A percentile compares a stretch with the other conserved stretches of the same genome.
These are phyloP conservation scores for Symbiotaphrina buchneri DNA, from an alignment of 495 filamentous ascomycete genomes.

Conservation along the genomic window DNA sequence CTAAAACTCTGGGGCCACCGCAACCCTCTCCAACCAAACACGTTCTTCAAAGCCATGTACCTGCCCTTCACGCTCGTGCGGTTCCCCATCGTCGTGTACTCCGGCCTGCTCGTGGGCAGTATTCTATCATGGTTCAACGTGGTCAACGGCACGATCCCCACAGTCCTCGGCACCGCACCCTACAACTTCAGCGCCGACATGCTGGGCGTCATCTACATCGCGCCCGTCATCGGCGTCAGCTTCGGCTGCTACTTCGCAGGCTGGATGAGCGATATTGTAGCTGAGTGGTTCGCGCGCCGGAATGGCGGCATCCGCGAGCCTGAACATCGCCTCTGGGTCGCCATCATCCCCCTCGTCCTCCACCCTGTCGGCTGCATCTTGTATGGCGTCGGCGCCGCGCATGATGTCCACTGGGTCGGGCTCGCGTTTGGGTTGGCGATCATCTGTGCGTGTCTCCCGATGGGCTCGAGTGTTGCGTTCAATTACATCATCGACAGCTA, in stretches of 20 bases:
- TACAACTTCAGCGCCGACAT: slow-evolving; percentile 14
- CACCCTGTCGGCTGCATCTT: slow-evolving; percentile 13
- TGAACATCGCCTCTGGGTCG: slow-evolving; percentile 14
- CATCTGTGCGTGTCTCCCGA: too few species aligned
- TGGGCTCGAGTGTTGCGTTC: too few species aligned
- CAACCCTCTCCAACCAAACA: too few species aligned
- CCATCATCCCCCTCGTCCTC: slow-evolving; percentile 11
- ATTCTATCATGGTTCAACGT: too few species aligned
- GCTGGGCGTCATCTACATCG: slow-evolving; percentile 12
- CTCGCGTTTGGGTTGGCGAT: slow-evolving; percentile 13
- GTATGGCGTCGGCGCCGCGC: slow-evolving; percentile 15
- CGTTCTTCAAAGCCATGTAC: slow-evolving; percentile 10
- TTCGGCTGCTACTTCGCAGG: slow-evolving; percentile 13
- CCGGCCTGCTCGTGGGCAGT: slow-evolving; percentile 14
- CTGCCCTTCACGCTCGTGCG: slow-evolving; percentile 15
- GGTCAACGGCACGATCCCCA: slow-evolving; percentile 15
- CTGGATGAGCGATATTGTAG: slow-evolving; percentile 12
- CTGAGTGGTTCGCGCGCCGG: slow-evolving; percentile 11
- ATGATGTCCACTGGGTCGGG: slow-evolving; percentile 13
- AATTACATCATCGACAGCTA: too few species aligned
- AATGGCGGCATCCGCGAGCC: slow-evolving; percentile 16
- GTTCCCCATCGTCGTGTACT: slow-evolving; percentile 15
- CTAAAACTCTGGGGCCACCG: too few species aligned
- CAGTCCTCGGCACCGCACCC: slow-evolving; percentile 14
- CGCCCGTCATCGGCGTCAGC: slow-evolving; percentile 12